Conservation (phyloP, 2,329 filamentous ascomycete genomes). For the Diaporthe sp. region DNA sequence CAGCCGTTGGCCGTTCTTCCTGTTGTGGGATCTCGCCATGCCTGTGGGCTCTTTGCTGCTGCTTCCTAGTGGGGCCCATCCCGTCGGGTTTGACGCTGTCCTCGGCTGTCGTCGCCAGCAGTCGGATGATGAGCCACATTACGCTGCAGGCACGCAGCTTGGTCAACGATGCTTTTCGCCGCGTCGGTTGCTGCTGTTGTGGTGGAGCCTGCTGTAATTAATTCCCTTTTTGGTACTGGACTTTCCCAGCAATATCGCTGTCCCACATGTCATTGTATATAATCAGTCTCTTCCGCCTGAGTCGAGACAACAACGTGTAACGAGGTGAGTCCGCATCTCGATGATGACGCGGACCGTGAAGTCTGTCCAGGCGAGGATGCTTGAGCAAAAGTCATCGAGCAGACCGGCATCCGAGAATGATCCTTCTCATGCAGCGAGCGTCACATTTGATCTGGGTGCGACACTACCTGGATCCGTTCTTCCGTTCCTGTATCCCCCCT, state of each 20-base stretch:
- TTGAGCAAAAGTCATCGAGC: not conserved
- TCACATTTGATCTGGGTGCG: not conserved
- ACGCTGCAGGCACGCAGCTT: not conserved
- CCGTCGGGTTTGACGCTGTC: not conserved
- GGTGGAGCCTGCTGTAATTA: not conserved
- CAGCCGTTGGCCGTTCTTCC: not conserved
- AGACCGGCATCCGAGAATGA: not conserved
- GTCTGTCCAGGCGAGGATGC: not conserved
- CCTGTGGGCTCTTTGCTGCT: constrained; percentile 14
- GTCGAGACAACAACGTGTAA: not conserved
- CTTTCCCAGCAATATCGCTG: not conserved
- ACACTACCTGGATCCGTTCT: constrained; percentile 20
- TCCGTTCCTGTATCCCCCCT: not conserved
- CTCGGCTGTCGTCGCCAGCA: constrained; percentile 13
- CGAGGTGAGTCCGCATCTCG: not conserved
- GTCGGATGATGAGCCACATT: constrained; percentile 7
- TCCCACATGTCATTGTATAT: not conserved
- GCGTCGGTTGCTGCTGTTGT: not conserved
- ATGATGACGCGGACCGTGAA: not conserved
- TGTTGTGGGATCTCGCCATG: constrained; percentile 5
- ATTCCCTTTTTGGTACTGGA: not conserved
- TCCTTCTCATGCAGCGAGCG: not conserved
- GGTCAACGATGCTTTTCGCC: not conserved
- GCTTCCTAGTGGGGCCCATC: not conserved
- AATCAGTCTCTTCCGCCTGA: not conserved